phyloP scores from a whole-genome alignment of 208 protist genomes.

The Acanthamoeba lenticulata region DNA sequence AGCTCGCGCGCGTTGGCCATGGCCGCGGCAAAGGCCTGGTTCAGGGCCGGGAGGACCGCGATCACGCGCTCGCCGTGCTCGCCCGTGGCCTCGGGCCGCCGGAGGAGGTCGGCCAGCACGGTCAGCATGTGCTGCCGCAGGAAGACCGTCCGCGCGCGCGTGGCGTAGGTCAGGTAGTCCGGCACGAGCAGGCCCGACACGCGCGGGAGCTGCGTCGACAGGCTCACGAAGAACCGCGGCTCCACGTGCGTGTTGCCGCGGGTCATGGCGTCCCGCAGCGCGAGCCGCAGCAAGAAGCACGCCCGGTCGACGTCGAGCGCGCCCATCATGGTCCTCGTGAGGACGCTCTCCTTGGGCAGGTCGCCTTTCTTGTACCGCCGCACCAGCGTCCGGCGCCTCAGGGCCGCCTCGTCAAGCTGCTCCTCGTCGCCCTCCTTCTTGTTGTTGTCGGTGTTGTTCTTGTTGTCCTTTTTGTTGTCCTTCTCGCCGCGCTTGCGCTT shows the following conservation, averaged over 20 bases:
- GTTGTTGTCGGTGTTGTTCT: too few relatives aligned
- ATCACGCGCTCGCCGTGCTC: conserved; percentile 31
- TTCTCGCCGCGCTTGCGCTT: conserved; percentile 33
- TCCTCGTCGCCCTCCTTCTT: conserved; percentile 34
- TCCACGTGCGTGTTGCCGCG: conserved; percentile 34
- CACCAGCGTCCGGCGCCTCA: not conserved
- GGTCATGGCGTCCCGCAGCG: conserved; percentile 52
- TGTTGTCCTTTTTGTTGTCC: conserved; percentile 16
- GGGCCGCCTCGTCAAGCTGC: conserved; percentile 22
- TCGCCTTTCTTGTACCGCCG: conserved; percentile 23
- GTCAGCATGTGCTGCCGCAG: conserved; percentile 54
- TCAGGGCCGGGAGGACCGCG: not conserved
- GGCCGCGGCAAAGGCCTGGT: not conserved
- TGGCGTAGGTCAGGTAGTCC: conserved; percentile 50
- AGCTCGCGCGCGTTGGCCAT: not conserved
- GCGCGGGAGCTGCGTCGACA: conserved; percentile 33
- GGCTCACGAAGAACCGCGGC: conserved; percentile 41
- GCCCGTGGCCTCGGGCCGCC: conserved; percentile 45
- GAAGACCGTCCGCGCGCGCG: not conserved
- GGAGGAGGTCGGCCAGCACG: conserved; percentile 37
- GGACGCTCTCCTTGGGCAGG: not conserved
- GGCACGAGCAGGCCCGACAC: conserved; percentile 54
- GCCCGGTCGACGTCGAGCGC: conserved; percentile 31
- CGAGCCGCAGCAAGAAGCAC: not conserved
- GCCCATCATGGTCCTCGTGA: not conserved